These are phyloP conservation scores for Lippia alba DNA, from an alignment of 305 asterid genomes.

Conservation along the genomic window DNA sequence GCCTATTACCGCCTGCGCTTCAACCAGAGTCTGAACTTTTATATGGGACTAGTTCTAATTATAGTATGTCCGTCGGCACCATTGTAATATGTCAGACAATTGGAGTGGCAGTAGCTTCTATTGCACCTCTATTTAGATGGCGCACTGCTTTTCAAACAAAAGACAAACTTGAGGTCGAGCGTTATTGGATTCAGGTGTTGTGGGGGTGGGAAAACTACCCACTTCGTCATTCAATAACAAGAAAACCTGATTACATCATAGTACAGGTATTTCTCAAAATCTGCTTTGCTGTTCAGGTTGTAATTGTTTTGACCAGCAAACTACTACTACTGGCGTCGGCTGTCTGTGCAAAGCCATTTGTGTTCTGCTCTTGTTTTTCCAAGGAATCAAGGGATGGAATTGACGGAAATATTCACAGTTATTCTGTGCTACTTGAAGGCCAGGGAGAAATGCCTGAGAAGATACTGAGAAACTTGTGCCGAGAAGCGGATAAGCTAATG, in stretches of 20 bases:
- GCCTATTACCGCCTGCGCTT: no score
- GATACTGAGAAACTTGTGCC: background rate
- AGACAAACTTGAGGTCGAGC: slow-evolving; percentile 35
- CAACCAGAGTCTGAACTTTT: no score
- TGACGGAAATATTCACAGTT: background rate
- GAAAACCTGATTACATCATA: slow-evolving; percentile 33
- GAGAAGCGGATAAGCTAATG: background rate
- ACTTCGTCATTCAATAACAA: slow-evolving; percentile 32
- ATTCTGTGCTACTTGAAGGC: background rate
- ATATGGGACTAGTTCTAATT: no score
- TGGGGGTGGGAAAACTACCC: slow-evolving; percentile 43
- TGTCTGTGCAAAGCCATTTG: background rate
- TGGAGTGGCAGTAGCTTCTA: slow-evolving; percentile 13
- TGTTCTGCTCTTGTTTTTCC: background rate
- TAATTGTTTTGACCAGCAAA: slow-evolving; percentile 39
- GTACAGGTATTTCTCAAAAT: slow-evolving; percentile 36
- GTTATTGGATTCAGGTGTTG: slow-evolving; percentile 33
- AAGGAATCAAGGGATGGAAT: no score
- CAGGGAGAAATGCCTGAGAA: background rate
- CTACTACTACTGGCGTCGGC: slow-evolving; percentile 27
- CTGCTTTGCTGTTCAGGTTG: slow-evolving; percentile 33
- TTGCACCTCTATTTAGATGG: slow-evolving; percentile 39
- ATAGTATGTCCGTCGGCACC: no score
- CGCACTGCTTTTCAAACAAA: slow-evolving; percentile 25
- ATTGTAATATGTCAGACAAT: no score